phyloP scores from a whole-genome alignment of 2,329 filamentous ascomycete species.

The Ophiostoma pallidulum region DNA sequence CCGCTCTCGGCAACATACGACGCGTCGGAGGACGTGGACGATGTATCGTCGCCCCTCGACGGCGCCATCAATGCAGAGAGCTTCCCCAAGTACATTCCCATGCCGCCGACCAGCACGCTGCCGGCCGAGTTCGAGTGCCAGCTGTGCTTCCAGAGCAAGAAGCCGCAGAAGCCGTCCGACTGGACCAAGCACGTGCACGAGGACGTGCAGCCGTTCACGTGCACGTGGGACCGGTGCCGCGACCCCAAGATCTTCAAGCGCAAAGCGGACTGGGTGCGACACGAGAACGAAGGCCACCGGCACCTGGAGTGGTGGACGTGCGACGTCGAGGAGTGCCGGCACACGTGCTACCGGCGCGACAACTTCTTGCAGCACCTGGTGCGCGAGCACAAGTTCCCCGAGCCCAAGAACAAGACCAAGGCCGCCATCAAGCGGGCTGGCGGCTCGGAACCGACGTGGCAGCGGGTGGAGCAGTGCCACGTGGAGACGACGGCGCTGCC shows the following conservation, averaged over 20 bases:
- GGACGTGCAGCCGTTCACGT: constrained; percentile 87
- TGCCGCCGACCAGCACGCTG: constrained; percentile 66
- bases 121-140: constrained; percentile 87
- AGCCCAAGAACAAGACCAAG: constrained; percentile 76
- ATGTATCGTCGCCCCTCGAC: constrained; percentile 49
- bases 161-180: constrained; percentile 82
- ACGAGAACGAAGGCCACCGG: constrained; percentile 85
- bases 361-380: constrained; percentile 92
- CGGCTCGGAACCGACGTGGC: constrained; percentile 58
- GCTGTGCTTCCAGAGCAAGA: constrained; percentile 76
- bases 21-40: constrained; percentile 55
- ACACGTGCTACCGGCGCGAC: constrained; percentile 77
- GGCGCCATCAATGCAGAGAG: constrained; percentile 60
- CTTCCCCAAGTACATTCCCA: constrained; percentile 72
- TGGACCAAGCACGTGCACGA: constrained; percentile 97
- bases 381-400: constrained; percentile 76
- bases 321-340: constrained; percentile 67
- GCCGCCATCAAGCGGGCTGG: constrained; percentile 52
- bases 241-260: constrained; percentile 90
- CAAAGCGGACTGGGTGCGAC: constrained; percentile 91
- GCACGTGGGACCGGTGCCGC: constrained; percentile 73
- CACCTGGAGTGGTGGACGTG: constrained; percentile 90
- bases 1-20: constrained; percentile 42
- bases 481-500: constrained; percentile 56
- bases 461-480: constrained; percentile 69